A percentile compares a stretch with the other conserved stretches of the same genome.
phyloP scores from a whole-genome alignment of 345 rosid genomes.

The sweet orange (Citrus sinensis) region DNA sequence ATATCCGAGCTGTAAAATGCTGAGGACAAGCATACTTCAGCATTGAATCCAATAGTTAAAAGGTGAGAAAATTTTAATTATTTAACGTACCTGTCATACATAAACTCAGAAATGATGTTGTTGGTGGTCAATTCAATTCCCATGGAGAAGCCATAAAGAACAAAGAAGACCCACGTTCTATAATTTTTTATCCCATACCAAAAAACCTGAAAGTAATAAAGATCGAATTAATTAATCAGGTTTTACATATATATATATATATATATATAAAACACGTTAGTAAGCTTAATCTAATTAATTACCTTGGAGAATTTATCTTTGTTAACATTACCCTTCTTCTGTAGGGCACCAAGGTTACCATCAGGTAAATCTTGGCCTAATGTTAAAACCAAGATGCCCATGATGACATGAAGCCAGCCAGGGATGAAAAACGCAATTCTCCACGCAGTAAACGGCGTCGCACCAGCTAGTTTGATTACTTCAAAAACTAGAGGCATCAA shows the following conservation, averaged over 20 bases:
- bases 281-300: slow-evolving; percentile 11
- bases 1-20: too few relatives aligned
- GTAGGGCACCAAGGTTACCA: slow-evolving; percentile 68
- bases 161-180: slow-evolving; percentile 85
- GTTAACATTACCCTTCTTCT: slow-evolving; percentile 68
- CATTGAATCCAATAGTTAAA: not conserved
- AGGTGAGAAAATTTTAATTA: not conserved
- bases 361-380: slow-evolving; percentile 92
- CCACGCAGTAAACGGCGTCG: slow-evolving; percentile 86
- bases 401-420: slow-evolving; percentile 61
- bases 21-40: not conserved
- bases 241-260: too few relatives aligned
- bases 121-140: slow-evolving; percentile 79
- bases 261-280: too few relatives aligned
- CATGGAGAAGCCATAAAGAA: slow-evolving; percentile 86
- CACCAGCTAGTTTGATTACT: slow-evolving; percentile 42
- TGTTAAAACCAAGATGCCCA: slow-evolving; percentile 68
- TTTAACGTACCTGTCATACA: slow-evolving; percentile 53
- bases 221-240: not conserved
- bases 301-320: slow-evolving; percentile 80
- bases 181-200: slow-evolving; percentile 78
- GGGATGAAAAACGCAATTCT: slow-evolving; percentile 86
- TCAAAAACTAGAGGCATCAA: slow-evolving; percentile 82
- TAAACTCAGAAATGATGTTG: slow-evolving; percentile 72
- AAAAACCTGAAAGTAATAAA: slow-evolving; percentile 42